A percentile compares a stretch with the other conserved stretches of the same genome.
Conservation (phyloP, 2,329 filamentous ascomycete species). For the Pseudogymnoascus sp. region DNA sequence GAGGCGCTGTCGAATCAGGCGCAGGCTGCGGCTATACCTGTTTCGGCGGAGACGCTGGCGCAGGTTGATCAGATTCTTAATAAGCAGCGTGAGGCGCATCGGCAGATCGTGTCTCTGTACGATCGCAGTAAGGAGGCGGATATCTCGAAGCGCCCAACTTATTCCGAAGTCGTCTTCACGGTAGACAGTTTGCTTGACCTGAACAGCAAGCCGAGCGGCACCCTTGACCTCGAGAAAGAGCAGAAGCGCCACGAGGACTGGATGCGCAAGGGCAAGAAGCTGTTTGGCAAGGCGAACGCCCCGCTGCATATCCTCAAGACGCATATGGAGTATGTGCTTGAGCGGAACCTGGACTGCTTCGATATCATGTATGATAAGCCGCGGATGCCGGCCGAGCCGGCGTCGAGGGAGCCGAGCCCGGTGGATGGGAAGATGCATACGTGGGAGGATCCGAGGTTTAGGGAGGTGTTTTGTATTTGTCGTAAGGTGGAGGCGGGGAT, state of each 20-base stretch:
- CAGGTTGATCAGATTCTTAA: constrained; percentile 86
- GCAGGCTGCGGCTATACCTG: constrained; percentile 59
- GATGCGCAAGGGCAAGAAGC: constrained; percentile 96
- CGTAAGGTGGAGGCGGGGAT: constrained; percentile 87
- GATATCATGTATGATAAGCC: constrained; percentile 79
- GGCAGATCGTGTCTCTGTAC: constrained; percentile 74
- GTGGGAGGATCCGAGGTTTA: constrained; percentile 54
- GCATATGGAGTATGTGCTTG: constrained; percentile 88
- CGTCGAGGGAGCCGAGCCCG: constrained; percentile 71
- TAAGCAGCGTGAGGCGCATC: constrained; percentile 91
- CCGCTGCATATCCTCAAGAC: constrained; percentile 90
- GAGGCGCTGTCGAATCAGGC: constrained; percentile 86
- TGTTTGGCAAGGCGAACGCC: constrained; percentile 97
- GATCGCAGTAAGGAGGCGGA: constrained; percentile 69
- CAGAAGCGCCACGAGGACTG: constrained; percentile 95
- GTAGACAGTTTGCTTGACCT: constrained; percentile 81
- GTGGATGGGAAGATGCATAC: constrained; percentile 42
- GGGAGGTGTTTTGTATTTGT: constrained; percentile 95
- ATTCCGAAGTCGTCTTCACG: constrained; percentile 81
- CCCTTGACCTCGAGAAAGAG: constrained; percentile 87
- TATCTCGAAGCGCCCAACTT: constrained; percentile 72
- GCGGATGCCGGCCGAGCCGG: constrained; percentile 81
- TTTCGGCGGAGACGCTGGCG: constrained; percentile 70
- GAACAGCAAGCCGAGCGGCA: constrained; percentile 86
- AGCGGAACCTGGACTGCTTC: constrained; percentile 85